phyloP scores from a whole-genome alignment of 495 filamentous ascomycete genomes.

The Penicillium taxi region DNA sequence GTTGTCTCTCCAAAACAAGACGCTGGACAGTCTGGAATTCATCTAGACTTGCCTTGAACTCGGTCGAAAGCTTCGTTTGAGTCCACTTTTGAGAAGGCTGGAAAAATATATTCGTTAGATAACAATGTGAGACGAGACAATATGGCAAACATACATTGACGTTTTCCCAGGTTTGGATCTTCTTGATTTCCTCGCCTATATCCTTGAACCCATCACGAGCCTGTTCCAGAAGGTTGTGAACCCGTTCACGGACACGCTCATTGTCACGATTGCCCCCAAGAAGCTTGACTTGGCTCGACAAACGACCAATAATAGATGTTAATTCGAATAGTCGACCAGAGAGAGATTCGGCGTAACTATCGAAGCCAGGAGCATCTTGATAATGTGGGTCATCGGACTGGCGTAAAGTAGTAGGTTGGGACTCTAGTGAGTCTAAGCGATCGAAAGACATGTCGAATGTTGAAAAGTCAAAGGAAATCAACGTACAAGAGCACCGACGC shows the following conservation, averaged over 20 bases:
- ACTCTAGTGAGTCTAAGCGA: slow-evolving; percentile 73
- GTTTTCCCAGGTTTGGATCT: slow-evolving; percentile 83
- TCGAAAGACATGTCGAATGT: slow-evolving; percentile 75
- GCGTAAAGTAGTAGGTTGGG: slow-evolving; percentile 62
- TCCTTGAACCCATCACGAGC: slow-evolving; percentile 82
- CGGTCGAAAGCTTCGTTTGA: slow-evolving; percentile 85
- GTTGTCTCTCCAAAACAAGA: slow-evolving; percentile 82
- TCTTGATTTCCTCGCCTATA: slow-evolving; percentile 87
- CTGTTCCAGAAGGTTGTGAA: slow-evolving; percentile 78
- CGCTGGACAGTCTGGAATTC: slow-evolving; percentile 91
- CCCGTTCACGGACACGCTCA: slow-evolving; percentile 80
- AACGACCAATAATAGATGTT: slow-evolving; percentile 73
- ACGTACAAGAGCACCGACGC: slow-evolving; percentile 6
- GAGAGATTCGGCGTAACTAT: slow-evolving; percentile 66
- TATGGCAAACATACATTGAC: slow-evolving; percentile 57
- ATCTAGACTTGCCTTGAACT: slow-evolving; percentile 76
- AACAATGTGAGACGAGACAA: not conserved
- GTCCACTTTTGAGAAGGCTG: slow-evolving; percentile 90
- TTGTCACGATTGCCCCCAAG: slow-evolving; percentile 88
- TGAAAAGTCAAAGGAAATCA: slow-evolving; percentile 3
- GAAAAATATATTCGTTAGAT: slow-evolving; percentile 8
- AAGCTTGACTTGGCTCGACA: slow-evolving; percentile 71
- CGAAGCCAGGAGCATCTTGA: slow-evolving; percentile 88
- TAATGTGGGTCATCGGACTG: slow-evolving; percentile 64
- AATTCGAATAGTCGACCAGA: slow-evolving; percentile 80